Evolutionary conservation across 306 rosid species (phyloP), one percentile per base, ranked within the genome.

Genomic region (Alnus rubra): DNA sequence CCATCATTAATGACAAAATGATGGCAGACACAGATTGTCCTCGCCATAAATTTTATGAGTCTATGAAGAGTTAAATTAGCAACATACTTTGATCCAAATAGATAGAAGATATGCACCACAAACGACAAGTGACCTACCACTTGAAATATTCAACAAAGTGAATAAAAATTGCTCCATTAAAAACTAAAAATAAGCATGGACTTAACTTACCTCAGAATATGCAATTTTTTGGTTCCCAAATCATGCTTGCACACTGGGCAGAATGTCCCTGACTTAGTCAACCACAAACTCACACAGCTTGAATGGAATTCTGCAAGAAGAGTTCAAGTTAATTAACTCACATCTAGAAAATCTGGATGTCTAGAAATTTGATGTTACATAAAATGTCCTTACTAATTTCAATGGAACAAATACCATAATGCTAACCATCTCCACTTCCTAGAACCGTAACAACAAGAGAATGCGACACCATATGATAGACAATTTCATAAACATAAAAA

Each of bases 231-330:
- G 50, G 56, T 63, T 75, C 76, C 68, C 60, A 78, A 74, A 70
- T 85, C 88, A 71, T 47, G 85, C 82, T 85, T 85, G 83, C 88
- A 85, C 37, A 85, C 81, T 3, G 85, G 85, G 65, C 85, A 85
- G 80, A 73, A 81, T 39, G 85, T 47, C 3, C 88, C 88, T 75
- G 85, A 85, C 60, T 85, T 85, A 60, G 75, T 85, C 83, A 85
- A 77, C 88, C 88, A 85, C 5, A 62, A 81, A 62, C 75, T 74
- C 78, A 85, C 83, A 4, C 85, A 85, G 71, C 69, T 74, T 53
- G 85, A 78, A 81, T 85, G 88, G 81, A 81, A 85, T 65, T 78
- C 85, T 85, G 88, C 77, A 78, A 60, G 65, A 33, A 74, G 56
- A 33, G 42, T 71, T 56, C 79, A 51, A 67, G 60, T 30, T 72